Evolutionary conservation across 1,284 basidiomycete species (phyloP), one percentile per base, ranked within the genome.

Genomic region (Trichosporon ovoides): DNA sequence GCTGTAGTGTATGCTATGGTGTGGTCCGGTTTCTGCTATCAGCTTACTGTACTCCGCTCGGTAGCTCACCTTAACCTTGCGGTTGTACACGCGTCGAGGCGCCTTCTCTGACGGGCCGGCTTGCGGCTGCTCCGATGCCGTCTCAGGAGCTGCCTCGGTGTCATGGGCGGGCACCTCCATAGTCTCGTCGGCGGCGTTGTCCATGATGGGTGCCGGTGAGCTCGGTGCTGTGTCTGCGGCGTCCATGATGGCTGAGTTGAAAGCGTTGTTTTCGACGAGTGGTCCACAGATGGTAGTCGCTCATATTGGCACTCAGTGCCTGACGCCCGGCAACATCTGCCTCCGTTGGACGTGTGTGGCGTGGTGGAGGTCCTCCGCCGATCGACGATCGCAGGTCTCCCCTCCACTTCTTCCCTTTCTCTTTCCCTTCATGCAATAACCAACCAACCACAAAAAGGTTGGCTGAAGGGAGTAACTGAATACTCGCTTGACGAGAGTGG

Each of bases 1-100:
- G 73, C 72, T 0, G 66, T 66, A 2, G 74, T 76, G 56, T 71
- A 71, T 9, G 68, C 60, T 9, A 69, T 57, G 3, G 66, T 52
- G 22, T 64, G 61, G 40, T 69, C 66, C 5, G 60, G 46, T 50
- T 69, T 64, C 48, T 64, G 55, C 60, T 58, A 20, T 38, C 19
- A 35, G 38, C 33, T 9, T 14, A 11, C 7, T 3, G 12, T 14
- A 3, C 18, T 9, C 1, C 11, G 16, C 1, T 2, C 1, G n/a
- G n/a, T n/a, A n/a, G 9, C 38, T 7, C 37, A 53, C 43, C 55
- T 62, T 62, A 3, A 52, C 51, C 38, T 62, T 62, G 24, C 57
- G 46, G 38, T 31, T 52, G 50, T 55, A 57, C 22, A 43, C 46
- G 3, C 55, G 48, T 20, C 38, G 48, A 35, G 52, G 57, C 1